Conservation (phyloP, 495 filamentous ascomycete genomes). For the Penicillium simplicissimum region DNA sequence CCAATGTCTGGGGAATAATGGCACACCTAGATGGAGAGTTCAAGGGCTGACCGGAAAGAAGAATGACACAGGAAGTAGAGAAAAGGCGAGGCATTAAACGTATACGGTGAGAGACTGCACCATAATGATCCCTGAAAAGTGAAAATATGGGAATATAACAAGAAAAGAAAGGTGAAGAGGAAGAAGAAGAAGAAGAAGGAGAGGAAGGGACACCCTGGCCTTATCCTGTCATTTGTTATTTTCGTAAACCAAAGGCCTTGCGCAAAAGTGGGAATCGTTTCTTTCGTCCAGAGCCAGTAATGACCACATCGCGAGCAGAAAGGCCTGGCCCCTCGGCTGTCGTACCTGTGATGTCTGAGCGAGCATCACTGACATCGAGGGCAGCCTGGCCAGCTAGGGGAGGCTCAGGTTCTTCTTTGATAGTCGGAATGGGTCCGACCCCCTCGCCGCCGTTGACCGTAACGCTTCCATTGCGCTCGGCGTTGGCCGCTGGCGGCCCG, state of each 20-base stretch:
- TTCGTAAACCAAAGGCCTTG: constrained; percentile 49
- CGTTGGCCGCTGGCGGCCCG: constrained; percentile 1
- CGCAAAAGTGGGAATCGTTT: constrained; percentile 52
- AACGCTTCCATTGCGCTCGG: constrained; percentile 10
- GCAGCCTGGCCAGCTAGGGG: constrained; percentile 22
- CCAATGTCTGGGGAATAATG: neutral
- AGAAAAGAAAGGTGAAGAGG: neutral
- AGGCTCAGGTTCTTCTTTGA: constrained; percentile 16
- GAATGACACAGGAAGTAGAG: constrained; percentile 15
- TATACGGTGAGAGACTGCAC: constrained; percentile 15
- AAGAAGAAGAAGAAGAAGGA: neutral
- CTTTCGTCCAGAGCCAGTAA: constrained; percentile 46
- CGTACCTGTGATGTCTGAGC: constrained; percentile 24
- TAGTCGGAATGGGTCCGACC: constrained; percentile 12
- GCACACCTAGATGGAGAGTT: neutral
- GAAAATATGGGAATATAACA: neutral
- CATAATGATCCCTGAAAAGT: constrained; percentile 7
- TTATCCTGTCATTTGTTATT: constrained; percentile 21
- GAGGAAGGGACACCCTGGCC: neutral
- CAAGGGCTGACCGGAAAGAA: neutral
- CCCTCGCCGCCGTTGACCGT: constrained; percentile 14
- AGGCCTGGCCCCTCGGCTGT: constrained; percentile 14
- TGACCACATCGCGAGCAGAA: constrained; percentile 36
- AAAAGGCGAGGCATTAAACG: constrained; percentile 19
- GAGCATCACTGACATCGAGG: constrained; percentile 22